Evolutionary conservation across 768 basidiomycete genomes (phyloP).

Genomic region (Leccinum uliginosum): DNA sequence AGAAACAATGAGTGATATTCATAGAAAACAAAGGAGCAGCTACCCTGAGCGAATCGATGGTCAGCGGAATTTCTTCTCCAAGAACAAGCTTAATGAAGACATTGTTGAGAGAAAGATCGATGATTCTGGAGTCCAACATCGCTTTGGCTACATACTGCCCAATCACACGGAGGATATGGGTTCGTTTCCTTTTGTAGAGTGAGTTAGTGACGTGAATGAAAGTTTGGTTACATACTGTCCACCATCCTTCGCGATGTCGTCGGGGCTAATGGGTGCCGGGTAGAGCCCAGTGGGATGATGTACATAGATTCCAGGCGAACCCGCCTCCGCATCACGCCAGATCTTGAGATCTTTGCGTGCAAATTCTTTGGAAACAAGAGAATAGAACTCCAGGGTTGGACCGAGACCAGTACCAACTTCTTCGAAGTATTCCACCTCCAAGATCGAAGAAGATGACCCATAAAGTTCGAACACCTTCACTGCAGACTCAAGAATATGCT

Average conservation of each 20-base stretch:
- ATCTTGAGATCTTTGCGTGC: conserved; percentile 82
- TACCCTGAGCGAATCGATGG: conserved; percentile 79
- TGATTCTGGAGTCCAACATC: conserved; percentile 94
- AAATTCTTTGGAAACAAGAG: conserved; percentile 94
- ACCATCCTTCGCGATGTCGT: conserved; percentile 67
- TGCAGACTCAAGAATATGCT: conserved; percentile 92
- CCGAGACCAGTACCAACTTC: conserved; percentile 98
- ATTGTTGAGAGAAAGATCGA: conserved; percentile 92
- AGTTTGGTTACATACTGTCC: conserved; percentile 54
- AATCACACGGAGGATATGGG: conserved; percentile 82
- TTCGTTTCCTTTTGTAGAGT: conserved; percentile 57
- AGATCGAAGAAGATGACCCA: conserved; percentile 86
- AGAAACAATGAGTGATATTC: conserved; percentile 5
- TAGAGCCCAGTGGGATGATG: conserved; percentile 82
- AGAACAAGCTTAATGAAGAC: conserved; percentile 90
- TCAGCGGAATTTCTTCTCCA: conserved; percentile 80
- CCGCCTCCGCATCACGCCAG: conserved; percentile 83
- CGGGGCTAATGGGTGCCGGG: conserved; percentile 74
- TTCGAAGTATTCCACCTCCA: conserved; percentile 98
- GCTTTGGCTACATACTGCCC: conserved; percentile 98
- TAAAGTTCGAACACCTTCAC: conserved; percentile 97
- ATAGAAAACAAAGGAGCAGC: conserved; percentile 16
- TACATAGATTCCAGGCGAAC: conserved; percentile 64
- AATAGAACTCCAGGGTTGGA: conserved; percentile 97
- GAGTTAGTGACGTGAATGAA: neutral